Base-by-base conservation (phyloP, 2,329 filamentous ascomycete genomes). In the Grosmannia serpens region DNA sequence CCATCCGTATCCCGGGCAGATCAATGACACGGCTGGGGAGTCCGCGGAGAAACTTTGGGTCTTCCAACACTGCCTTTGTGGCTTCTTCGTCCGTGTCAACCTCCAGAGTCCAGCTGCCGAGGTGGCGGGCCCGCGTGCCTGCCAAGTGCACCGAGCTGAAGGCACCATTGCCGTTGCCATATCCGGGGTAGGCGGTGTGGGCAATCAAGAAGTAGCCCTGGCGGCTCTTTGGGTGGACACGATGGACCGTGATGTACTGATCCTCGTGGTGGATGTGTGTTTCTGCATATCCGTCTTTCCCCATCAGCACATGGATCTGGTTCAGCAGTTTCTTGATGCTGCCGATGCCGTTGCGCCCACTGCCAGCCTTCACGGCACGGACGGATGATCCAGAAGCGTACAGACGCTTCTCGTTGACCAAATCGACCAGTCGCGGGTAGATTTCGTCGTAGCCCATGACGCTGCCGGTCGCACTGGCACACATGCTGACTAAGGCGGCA, bases 371-470 rank as follows among this genome's bases (percentile, higher is more conserved):
- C 64, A 91, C 77, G 2, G 79, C 76, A 24, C 74, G 73, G 3
- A 70, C 68, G 10, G 76, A 78, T 46, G 85, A 91, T 59, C 83
- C 78, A 0, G 90, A 94, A 0, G 83, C 83, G 71, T 99, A 99
- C 2, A 87, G 75, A 38, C 94, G 82, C 27, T 82, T 95, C 71
- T 99, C 94, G 57, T 89, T 84, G 20, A 99, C 94, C 20, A 99
- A 80, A 66, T 99, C 91, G n/a, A 99, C 84, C 58, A 96, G 79
- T 65, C 87, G 86, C 1, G 94, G 94, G 65, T 97, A 99, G 61
- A 97, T 85, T 71, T 99, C 94, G 68, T 99, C 94, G 67, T 96
- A 97, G 1, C 94, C 94, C 85, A 97, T 96, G 53, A 97, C 94
- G 68, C 94, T 97, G 51, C 94, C 94, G 9, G 88, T 91, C 1